Evolutionary conservation across 129 eudicot species (phyloP).

Genomic region (Silybum marianum): DNA sequence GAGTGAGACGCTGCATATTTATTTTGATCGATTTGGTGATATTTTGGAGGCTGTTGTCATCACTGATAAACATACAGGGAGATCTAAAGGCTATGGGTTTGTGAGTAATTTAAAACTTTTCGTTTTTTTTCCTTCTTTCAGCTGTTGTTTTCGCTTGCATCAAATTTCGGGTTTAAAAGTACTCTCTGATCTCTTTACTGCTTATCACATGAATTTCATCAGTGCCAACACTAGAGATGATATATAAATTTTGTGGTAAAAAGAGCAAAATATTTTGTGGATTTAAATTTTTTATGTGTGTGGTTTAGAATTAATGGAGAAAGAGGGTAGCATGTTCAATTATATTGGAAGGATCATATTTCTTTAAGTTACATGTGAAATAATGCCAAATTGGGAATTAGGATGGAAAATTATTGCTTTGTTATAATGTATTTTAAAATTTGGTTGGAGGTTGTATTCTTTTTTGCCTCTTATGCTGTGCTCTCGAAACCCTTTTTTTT

Average conservation of each 20-base stretch:
- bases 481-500: too few species aligned
- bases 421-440: too few species aligned
- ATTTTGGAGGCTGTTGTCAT: constrained; percentile 66
- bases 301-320: not conserved
- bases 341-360: not conserved
- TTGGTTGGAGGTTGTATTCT: too few species aligned
- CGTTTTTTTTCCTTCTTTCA: too few species aligned
- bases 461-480: too few species aligned
- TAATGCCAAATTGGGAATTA: too few species aligned
- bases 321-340: not conserved
- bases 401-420: not conserved
- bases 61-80: constrained; percentile 53
- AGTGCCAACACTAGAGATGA: not conserved
- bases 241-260: not conserved
- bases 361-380: too few species aligned
- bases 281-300: not conserved
- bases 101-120: constrained; percentile 29
- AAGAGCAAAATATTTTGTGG: not conserved
- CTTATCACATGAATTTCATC: not conserved
- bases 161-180: not conserved
- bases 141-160: not conserved
- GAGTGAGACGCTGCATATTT: constrained; percentile 48
- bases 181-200: too few species aligned
- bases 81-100: constrained; percentile 71
- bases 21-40: constrained; percentile 57